Percentiles rank a stretch among this genome's conserved stretches.
phyloP scores from a whole-genome alignment of 2,329 filamentous ascomycete species.

The Akanthomyces uredinophilus region DNA sequence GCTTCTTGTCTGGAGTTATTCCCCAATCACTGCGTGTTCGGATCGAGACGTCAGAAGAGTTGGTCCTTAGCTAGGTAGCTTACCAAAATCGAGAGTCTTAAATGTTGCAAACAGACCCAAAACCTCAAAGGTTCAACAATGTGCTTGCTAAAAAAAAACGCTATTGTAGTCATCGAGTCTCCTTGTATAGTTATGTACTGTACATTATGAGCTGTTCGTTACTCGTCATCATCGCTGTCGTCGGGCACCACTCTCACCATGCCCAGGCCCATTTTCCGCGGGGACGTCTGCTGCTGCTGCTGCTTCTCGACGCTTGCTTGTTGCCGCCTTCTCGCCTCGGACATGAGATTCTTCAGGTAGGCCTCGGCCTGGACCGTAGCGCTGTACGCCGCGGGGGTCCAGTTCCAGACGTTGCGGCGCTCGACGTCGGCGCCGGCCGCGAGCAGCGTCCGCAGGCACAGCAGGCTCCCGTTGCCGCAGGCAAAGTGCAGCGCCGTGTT shows the following conservation, averaged over 20 bases:
- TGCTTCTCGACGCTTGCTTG: slow-evolving; percentile 36
- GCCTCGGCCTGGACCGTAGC: slow-evolving; percentile 79
- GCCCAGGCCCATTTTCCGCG: slow-evolving; percentile 32
- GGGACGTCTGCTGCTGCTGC: slow-evolving; percentile 20
- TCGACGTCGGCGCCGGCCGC: slow-evolving; percentile 72
- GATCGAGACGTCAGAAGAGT: background rate
- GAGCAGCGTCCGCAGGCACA: slow-evolving; percentile 70
- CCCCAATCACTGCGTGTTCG: background rate
- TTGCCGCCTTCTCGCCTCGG: slow-evolving; percentile 60
- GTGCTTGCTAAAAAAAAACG: background rate
- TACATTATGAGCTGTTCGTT: slow-evolving; percentile 13
- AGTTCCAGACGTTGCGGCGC: slow-evolving; percentile 68
- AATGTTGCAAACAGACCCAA: too few species aligned
- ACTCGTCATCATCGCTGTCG: slow-evolving; percentile 31
- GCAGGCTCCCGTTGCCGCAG: slow-evolving; percentile 72
- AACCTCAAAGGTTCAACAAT: too few species aligned
- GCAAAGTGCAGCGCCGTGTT: slow-evolving; percentile 87
- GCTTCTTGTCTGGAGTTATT: slow-evolving; percentile 4
- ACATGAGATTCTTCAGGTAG: slow-evolving; percentile 72
- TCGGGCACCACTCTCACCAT: slow-evolving; percentile 41
- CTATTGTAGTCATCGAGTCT: background rate
- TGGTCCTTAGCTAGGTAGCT: background rate
- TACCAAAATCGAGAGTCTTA: background rate
- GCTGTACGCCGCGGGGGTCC: slow-evolving; percentile 80
- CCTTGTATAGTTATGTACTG: background rate